phyloP scores from a whole-genome alignment of 306 rosid genomes.

The Notholithocarpus densiflorus region DNA sequence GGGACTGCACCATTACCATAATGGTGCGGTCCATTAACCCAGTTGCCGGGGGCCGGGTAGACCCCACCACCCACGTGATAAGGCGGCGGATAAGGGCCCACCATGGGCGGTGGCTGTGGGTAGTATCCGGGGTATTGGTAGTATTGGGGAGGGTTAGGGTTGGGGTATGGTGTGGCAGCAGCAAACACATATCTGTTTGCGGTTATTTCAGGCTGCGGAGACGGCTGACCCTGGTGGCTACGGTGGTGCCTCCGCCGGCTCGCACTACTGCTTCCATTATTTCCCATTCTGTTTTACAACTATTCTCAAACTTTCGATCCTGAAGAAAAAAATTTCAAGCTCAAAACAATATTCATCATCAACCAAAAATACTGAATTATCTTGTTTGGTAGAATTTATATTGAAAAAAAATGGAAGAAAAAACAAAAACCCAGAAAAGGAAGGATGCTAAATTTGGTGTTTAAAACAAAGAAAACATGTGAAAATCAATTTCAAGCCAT shows the following conservation, averaged over 20 bases:
- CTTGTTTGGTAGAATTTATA: background rate
- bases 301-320: background rate
- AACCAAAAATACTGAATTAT: background rate
- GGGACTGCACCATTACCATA: constrained; percentile 9
- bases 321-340: background rate
- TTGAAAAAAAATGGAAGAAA: too few species aligned
- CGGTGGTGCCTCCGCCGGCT: constrained; percentile 26
- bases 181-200: background rate
- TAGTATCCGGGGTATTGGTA: constrained; percentile 23
- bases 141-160: constrained; percentile 22
- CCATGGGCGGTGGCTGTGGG: constrained; percentile 23
- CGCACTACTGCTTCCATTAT: constrained; percentile 20
- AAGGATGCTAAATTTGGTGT: background rate
- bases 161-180: constrained; percentile 25
- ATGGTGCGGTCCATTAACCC: too few species aligned
- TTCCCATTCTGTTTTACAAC: constrained; percentile 27
- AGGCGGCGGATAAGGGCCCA: constrained; percentile 15
- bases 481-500: background rate
- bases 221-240: constrained; percentile 1
- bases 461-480: background rate
- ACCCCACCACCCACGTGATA: constrained; percentile 20
- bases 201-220: constrained; percentile 15
- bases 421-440: background rate
- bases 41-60: too few species aligned
- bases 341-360: background rate